Percentiles rank a stretch among this genome's conserved stretches.
phyloP scores from a whole-genome alignment of 2,329 filamentous ascomycete species.

The Penicillium crustosum region DNA sequence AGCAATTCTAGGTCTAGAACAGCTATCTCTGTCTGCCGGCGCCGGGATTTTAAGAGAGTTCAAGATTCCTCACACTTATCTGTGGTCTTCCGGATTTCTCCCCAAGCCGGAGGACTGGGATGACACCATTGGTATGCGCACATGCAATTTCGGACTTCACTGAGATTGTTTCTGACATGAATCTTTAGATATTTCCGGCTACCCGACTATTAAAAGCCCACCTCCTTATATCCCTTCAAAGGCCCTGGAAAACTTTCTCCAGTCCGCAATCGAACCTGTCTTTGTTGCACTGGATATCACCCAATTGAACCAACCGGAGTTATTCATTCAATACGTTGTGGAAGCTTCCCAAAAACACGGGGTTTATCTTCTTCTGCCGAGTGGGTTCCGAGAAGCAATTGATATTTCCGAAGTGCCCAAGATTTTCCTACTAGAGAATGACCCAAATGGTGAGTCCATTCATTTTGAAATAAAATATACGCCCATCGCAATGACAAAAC shows the following conservation, averaged over 20 bases:
- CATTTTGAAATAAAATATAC: background rate
- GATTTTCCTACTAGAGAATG: background rate
- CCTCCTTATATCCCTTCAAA: background rate
- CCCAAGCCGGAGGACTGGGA: constrained; percentile 3
- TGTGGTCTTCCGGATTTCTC: background rate
- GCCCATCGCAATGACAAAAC: background rate
- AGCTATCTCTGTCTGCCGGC: background rate
- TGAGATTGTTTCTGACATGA: background rate
- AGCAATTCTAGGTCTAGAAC: background rate
- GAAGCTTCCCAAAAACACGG: background rate
- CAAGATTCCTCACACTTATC: constrained; percentile 9
- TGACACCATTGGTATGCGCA: background rate
- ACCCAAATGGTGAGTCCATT: background rate
- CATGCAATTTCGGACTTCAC: background rate
- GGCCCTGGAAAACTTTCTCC: background rate
- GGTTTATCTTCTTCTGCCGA: background rate
- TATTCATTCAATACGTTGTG: background rate
- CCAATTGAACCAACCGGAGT: background rate
- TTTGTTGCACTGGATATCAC: background rate
- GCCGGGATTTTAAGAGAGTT: background rate
- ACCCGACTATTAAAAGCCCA: background rate
- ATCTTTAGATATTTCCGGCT: background rate
- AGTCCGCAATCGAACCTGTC: background rate
- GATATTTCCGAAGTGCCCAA: background rate
- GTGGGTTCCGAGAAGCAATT: background rate